phyloP scores from a whole-genome alignment of 768 basidiomycete genomes.

The Termitomyces bulborhizus region DNA sequence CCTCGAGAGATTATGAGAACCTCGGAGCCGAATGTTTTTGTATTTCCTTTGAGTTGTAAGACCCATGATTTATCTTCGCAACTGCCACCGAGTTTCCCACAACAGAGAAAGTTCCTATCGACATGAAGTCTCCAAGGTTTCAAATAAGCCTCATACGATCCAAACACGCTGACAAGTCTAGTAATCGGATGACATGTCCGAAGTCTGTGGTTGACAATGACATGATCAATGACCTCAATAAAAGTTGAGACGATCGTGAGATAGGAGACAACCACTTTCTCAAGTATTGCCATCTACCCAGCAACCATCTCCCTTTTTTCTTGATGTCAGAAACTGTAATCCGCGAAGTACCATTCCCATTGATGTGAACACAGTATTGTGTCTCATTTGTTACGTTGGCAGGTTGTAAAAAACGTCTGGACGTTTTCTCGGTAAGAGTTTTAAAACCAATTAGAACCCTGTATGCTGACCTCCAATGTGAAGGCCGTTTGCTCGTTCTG shows the following conservation, averaged over 20 bases:
- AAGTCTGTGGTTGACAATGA: background rate
- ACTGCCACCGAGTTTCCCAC: background rate
- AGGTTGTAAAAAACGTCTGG: conserved; percentile 47
- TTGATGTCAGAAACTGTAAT: conserved; percentile 31
- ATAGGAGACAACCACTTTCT: background rate
- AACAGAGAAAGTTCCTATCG: background rate
- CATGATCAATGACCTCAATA: background rate
- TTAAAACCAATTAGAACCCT: background rate
- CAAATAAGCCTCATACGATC: too few relatives aligned
- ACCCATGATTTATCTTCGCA: background rate
- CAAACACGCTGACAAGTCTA: too few relatives aligned
- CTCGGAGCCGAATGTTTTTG: background rate
- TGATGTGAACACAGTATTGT: background rate
- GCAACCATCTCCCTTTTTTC: too few relatives aligned
- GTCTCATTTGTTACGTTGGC: background rate
- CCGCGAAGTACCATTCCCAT: conserved; percentile 26
- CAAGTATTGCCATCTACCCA: background rate
- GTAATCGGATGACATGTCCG: background rate
- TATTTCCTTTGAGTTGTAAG: background rate
- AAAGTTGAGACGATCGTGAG: background rate
- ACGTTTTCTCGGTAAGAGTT: conserved; percentile 50
- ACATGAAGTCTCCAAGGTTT: too few relatives aligned
- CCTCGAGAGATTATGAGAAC: too few relatives aligned
- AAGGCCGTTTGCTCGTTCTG: conserved; percentile 60
- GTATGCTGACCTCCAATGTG: background rate